Evolutionary conservation across 2,329 filamentous ascomycete genomes (phyloP).

Genomic region (Lachnellula hyalina): DNA sequence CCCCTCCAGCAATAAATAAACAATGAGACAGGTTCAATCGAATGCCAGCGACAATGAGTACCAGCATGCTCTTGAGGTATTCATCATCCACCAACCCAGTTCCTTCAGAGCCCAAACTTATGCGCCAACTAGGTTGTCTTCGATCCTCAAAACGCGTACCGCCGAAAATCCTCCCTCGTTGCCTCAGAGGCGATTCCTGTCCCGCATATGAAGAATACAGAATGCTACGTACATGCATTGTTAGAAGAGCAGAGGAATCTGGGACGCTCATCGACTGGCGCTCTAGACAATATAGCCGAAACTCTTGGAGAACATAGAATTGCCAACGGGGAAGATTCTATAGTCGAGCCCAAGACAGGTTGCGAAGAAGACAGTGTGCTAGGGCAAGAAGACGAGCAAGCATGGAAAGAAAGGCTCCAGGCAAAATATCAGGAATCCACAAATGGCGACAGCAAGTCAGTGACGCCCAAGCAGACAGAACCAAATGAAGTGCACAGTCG

Average conservation of each 20-base stretch:
- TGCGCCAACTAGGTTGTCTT: constrained; percentile 48
- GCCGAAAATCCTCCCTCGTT: constrained; percentile 62
- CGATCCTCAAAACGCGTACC: constrained; percentile 54
- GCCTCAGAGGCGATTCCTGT: constrained; percentile 33
- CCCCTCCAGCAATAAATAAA: background rate
- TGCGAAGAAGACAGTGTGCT: constrained; percentile 11
- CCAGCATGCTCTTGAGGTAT: constrained; percentile 41
- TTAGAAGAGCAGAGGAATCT: constrained; percentile 50
- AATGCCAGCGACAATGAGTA: constrained; percentile 31
- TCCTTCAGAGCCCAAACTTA: constrained; percentile 1
- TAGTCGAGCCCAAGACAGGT: constrained; percentile 2
- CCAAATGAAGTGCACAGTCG: constrained; percentile 46
- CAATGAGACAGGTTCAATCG: constrained; percentile 20
- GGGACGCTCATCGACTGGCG: constrained; percentile 26
- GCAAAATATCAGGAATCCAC: constrained; percentile 3
- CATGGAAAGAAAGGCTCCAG: constrained; percentile 41
- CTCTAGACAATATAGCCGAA: constrained; percentile 27
- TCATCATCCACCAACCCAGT: background rate
- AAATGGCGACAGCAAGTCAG: background rate
- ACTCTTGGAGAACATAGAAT: constrained; percentile 16
- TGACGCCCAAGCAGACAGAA: background rate
- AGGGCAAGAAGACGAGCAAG: constrained; percentile 53
- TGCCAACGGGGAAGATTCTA: constrained; percentile 10
- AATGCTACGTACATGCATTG: constrained; percentile 62
- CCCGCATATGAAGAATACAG: constrained; percentile 39